Conservation (phyloP, 345 rosid genomes). For the Schrenkiella parvula region DNA sequence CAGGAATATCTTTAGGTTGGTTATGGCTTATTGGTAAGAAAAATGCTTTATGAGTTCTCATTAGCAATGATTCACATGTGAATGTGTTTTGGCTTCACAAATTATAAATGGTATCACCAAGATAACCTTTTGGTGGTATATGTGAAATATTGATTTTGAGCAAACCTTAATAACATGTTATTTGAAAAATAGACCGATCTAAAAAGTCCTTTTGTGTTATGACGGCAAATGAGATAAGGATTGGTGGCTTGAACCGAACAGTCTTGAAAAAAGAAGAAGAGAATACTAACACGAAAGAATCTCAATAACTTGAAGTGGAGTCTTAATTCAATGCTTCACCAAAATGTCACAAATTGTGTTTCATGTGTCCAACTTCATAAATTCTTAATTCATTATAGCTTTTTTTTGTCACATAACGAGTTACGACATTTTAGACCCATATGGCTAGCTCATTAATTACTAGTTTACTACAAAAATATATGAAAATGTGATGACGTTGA, state of each 20-base stretch:
- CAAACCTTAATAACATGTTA: not conserved
- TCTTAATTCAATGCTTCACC: not conserved
- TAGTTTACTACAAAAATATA: not conserved
- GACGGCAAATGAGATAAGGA: not conserved
- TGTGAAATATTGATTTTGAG: not conserved
- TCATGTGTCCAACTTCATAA: not conserved
- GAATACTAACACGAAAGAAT: no score
- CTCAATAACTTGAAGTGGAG: not conserved
- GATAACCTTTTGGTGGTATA: no score
- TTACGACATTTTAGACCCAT: not conserved
- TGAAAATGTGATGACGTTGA: not conserved
- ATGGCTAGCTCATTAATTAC: not conserved
- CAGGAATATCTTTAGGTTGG: constrained; percentile 77
- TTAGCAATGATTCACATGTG: not conserved
- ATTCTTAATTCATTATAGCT: not conserved
- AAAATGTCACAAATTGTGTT: not conserved
- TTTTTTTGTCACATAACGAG: not conserved
- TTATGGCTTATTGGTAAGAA: constrained; percentile 74
- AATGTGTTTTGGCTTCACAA: not conserved
- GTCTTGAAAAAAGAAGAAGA: not conserved
- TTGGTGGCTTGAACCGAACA: not conserved
- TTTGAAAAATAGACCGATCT: not conserved
- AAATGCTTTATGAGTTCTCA: constrained; percentile 34
- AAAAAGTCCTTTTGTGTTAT: not conserved
- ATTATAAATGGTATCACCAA: no score